Conservation (phyloP, 768 basidiomycete genomes). For the Pleurotus tuoliensis region DNA sequence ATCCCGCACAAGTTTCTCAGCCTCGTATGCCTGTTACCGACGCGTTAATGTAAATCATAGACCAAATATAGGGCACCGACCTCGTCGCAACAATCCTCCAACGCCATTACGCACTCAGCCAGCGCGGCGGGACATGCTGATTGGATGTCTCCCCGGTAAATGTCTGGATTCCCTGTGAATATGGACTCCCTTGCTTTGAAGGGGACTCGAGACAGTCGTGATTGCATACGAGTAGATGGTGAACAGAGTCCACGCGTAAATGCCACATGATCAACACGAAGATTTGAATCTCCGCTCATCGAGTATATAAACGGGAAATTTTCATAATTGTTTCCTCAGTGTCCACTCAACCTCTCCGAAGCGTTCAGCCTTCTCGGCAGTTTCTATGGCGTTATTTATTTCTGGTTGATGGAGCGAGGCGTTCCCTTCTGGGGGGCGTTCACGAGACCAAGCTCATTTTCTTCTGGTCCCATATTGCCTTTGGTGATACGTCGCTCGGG, state of each 20-base stretch:
- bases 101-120: constrained; percentile 69
- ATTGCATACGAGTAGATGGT: constrained; percentile 28
- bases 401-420: constrained; percentile 77
- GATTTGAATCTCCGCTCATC: constrained; percentile 25
- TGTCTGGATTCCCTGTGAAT: constrained; percentile 62
- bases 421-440: constrained; percentile 33
- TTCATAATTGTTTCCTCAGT: constrained; percentile 34
- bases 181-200: constrained; percentile 65
- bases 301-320: constrained; percentile 22
- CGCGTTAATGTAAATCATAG: not conserved
- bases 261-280: too few relatives aligned
- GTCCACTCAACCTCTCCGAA: constrained; percentile 68
- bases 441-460: constrained; percentile 39
- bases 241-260: not conserved
- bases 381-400: constrained; percentile 59
- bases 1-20: constrained; percentile 62
- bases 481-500: constrained; percentile 3
- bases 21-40: constrained; percentile 52
- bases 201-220: constrained; percentile 47
- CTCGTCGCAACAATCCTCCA: constrained; percentile 83
- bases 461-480: constrained; percentile 19
- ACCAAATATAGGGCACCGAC: constrained; percentile 26
- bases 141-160: constrained; percentile 61
- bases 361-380: constrained; percentile 42
- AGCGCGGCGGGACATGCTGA: constrained; percentile 69